Evolutionary conservation across 441 rosid genomes (phyloP), one percentile per base, ranked within the genome.

Genomic region (Euphorbia corollata): DNA sequence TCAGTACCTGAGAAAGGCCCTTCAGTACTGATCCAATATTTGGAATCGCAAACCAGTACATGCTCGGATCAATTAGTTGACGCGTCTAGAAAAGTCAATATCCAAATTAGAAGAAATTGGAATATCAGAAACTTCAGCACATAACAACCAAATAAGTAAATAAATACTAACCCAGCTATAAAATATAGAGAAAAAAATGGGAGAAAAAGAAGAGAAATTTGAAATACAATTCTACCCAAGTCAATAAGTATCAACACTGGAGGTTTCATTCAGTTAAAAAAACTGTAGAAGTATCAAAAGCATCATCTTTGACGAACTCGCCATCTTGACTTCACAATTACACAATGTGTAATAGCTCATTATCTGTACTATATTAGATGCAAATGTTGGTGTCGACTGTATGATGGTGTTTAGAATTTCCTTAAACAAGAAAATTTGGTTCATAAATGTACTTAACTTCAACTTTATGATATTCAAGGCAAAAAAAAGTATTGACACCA

Each of bases 21-120:
- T 93, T 93, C 62, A 90, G 85, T 72, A 91, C 63, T 57, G 89
- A 81, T 63, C 99, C 97, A 43, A 85, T 84, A 79, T 80, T 83
- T 48, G 97, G 99, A 74, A 94, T 82, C 63, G 99, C 83, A 80
- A 94, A 86, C 96, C 97, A 89, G 76, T 89, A 94, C 88, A 85
- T 82, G 80, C 78, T 78, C 68, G 96, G 87, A 74, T 91, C 90
- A 15, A 93, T 86, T 71, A 91, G 83, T 73, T 94, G 99, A 71
- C 91, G 93, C 53, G 90, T 84, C 99, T 94, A 74, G 54, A 59
- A 65, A 78, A 56, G 69, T 15, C 65, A 76, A 63, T 23, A 64
- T 51, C 30, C 39, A 1, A 18, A 61, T 27, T 6, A 15, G 41
- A 36, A 36, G 41, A 36, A 36, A 36, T 36, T 8, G 9, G 41